Evolutionary conservation across 2,329 filamentous ascomycete genomes (phyloP).

Genomic region (Basipetospora sp.): DNA sequence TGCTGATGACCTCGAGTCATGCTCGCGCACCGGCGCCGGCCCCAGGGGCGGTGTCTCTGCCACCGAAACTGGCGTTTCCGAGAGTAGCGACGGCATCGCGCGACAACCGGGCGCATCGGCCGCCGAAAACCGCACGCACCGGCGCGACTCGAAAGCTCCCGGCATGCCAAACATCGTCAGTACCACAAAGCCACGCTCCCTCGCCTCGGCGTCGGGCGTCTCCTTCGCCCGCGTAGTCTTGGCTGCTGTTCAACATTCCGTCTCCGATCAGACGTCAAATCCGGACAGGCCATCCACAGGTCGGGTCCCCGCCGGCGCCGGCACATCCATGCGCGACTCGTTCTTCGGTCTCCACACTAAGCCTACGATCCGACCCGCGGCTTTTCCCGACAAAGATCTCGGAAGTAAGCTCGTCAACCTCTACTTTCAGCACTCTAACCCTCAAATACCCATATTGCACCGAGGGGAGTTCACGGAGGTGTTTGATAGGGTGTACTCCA

Average conservation of each 20-base stretch:
- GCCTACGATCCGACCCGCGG: slow-evolving; percentile 70
- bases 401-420: slow-evolving; percentile 60
- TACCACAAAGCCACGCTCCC: slow-evolving; percentile 62
- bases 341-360: slow-evolving; percentile 94
- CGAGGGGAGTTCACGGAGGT: slow-evolving; percentile 78
- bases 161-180: slow-evolving; percentile 64
- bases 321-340: slow-evolving; percentile 80
- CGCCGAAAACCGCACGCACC: slow-evolving; percentile 20
- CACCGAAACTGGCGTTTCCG: slow-evolving; percentile 15
- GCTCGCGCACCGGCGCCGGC: slow-evolving; percentile 33
- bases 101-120: neutral
- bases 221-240: slow-evolving; percentile 91
- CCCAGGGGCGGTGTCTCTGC: slow-evolving; percentile 17
- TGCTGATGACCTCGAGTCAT: slow-evolving; percentile 53
- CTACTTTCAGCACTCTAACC: slow-evolving; percentile 93
- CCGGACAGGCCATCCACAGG: slow-evolving; percentile 9
- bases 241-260: slow-evolving; percentile 68
- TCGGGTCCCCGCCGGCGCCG: slow-evolving; percentile 20
- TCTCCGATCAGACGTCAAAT: slow-evolving; percentile 29
- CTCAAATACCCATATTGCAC: slow-evolving; percentile 86
- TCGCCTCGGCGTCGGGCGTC: slow-evolving; percentile 77
- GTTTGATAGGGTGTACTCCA: slow-evolving; percentile 67
- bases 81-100: slow-evolving; percentile 11
- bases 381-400: slow-evolving; percentile 66
- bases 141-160: slow-evolving; percentile 13